These are phyloP conservation scores for Lindgomyces ingoldianus DNA, from an alignment of 495 filamentous ascomycete species.

Conservation along the genomic window DNA sequence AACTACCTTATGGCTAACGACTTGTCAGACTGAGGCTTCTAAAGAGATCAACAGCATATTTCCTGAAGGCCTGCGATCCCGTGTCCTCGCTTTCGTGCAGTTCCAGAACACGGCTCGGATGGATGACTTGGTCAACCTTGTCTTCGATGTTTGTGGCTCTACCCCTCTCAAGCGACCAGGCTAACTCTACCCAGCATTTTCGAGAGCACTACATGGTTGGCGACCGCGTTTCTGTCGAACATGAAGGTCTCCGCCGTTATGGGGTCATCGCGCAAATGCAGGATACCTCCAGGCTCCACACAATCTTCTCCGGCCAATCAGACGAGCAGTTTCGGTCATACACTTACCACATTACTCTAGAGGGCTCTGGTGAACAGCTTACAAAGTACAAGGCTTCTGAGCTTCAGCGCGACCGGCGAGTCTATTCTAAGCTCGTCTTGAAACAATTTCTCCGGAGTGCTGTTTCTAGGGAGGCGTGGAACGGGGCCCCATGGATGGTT, in stretches of 20 bases:
- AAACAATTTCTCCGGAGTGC: conserved; percentile 94
- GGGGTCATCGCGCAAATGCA: conserved; percentile 72
- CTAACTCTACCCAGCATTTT: conserved; percentile 68
- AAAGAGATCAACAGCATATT: conserved; percentile 88
- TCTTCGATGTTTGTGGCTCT: conserved; percentile 59
- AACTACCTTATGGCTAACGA: background rate
- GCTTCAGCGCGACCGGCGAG: conserved; percentile 80
- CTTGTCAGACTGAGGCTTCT: conserved; percentile 72
- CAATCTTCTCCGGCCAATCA: conserved; percentile 10
- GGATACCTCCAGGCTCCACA: conserved; percentile 27
- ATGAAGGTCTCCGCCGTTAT: conserved; percentile 68
- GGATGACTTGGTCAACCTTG: conserved; percentile 75
- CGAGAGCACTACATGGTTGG: conserved; percentile 93
- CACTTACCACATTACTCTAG: conserved; percentile 26
- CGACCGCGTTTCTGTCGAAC: conserved; percentile 74
- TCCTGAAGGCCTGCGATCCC: conserved; percentile 86
- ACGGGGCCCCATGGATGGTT: conserved; percentile 91
- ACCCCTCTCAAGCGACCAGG: background rate
- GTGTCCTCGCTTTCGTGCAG: conserved; percentile 85
- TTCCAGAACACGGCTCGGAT: conserved; percentile 89
- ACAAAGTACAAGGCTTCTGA: conserved; percentile 27
- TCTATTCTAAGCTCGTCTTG: conserved; percentile 93
- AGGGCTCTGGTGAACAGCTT: conserved; percentile 20
- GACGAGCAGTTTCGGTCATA: conserved; percentile 25
- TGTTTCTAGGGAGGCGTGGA: conserved; percentile 87